Percentiles rank a stretch among this genome's conserved stretches.
Conservation (phyloP, 106 monocot genomes). For the Allium fistulosum region DNA sequence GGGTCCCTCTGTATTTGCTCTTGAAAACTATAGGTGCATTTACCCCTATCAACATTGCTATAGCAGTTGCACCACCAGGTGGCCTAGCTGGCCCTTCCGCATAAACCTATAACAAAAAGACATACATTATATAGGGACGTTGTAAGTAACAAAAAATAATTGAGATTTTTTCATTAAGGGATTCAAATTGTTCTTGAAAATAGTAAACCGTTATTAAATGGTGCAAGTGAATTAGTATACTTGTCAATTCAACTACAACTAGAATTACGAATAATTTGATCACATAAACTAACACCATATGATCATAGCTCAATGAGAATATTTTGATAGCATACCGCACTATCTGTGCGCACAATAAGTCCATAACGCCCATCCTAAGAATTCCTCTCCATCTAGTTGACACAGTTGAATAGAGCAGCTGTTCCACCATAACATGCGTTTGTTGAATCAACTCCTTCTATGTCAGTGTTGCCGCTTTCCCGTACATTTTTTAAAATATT, state of each 20-base stretch:
- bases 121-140: not conserved
- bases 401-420: too few species aligned
- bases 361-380: too few species aligned
- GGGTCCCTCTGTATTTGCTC: conserved; percentile 79
- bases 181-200: not conserved
- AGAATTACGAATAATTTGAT: too few species aligned
- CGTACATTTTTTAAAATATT: too few species aligned
- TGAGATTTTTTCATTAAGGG: not conserved
- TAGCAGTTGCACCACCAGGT: conserved; percentile 92
- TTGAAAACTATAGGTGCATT: conserved; percentile 84
- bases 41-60: conserved; percentile 95
- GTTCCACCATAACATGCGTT: too few species aligned
- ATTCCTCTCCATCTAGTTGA: too few species aligned
- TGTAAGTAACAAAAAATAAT: not conserved
- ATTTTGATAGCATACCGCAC: too few species aligned
- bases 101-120: conserved; percentile 68
- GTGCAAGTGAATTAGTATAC: not conserved
- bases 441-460: too few species aligned
- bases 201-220: not conserved
- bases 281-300: too few species aligned
- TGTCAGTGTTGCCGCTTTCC: too few species aligned
- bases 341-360: too few species aligned
- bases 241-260: not conserved
- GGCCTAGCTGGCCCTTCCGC: conserved; percentile 94
- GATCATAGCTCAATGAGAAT: too few species aligned